Base-by-base conservation (phyloP, 331 rosid genomes). In the Spiraea crenata region DNA sequence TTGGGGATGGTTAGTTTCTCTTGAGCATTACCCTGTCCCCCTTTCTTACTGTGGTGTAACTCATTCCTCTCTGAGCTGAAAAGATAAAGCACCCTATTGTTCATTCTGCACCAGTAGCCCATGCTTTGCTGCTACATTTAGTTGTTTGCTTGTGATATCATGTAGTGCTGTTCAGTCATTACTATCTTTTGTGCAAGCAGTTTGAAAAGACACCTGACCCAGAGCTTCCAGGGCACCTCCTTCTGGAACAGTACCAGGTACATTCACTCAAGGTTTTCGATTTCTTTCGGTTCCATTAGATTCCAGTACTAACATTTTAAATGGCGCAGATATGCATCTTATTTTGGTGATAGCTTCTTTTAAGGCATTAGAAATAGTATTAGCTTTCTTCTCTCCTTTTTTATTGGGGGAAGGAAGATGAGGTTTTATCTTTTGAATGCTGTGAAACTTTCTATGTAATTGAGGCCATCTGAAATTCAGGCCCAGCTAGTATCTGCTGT, bases 401-500 rank as follows among this genome's bases (percentile, higher is more conserved):
- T 39, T 31, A 40, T n/a, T 56, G 51, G 61, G 56, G 34, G 72
- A 42, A 67, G 44, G 16, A 13, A 35, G 56, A 11, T n/a, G 40
- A 19, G 4, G 52, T 1, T 69, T 71, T 63, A 45, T 54, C 73
- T 58, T 74, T 38, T 67, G 72, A 48, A 56, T 74, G 67, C 70
- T 64, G 72, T 68, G 55, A 63, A 68, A 70, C 38, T 35, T 47
- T 79, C 17, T 49, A 64, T 84, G n/a, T n/a, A 80, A 78, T 70
- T 20, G 52, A 77, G 63, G 65, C 60, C 80, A 25, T 85, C 48
- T 72, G 69, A 79, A 67, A 73, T 80, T 62, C 69, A 93, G 99
- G 99, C 99, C 77, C 97, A 93, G 76, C 85, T 91, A 19, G 92
- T 93, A 71, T 93, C 99, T 81, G 99, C 99, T 62, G 89, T 91